A percentile compares a stretch with the other conserved stretches of the same genome.
phyloP scores from a whole-genome alignment of 2,329 filamentous ascomycete genomes.

The Colletotrichum viniferum region DNA sequence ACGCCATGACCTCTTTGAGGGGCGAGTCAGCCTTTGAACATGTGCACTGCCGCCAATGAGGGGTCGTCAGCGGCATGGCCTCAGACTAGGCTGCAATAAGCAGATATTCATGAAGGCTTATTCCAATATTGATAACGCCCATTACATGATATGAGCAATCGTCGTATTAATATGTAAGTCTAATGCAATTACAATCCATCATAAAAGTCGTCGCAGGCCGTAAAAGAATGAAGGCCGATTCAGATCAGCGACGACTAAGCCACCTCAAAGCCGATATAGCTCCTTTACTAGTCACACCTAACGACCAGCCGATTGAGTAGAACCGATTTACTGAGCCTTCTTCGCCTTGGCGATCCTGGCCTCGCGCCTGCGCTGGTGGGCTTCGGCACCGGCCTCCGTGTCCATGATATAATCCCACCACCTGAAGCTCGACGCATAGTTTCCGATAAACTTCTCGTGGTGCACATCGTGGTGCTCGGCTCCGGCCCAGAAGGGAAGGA shows the following conservation, averaged over 20 bases:
- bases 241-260: background rate
- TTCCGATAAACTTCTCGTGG: constrained; percentile 98
- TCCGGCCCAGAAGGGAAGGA: constrained; percentile 97
- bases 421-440: constrained; percentile 96
- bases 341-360: constrained; percentile 72
- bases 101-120: background rate
- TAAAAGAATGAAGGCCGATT: background rate
- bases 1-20: background rate
- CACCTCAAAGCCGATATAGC: background rate
- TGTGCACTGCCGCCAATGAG: background rate
- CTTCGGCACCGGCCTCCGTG: constrained; percentile 90
- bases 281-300: background rate
- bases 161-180: background rate
- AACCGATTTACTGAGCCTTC: constrained; percentile 66
- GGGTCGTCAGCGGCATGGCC: background rate
- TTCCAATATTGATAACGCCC: background rate
- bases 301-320: background rate
- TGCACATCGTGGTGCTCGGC: constrained; percentile 96
- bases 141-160: background rate
- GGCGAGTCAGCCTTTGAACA: background rate
- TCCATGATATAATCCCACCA: constrained; percentile 98
- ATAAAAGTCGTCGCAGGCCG: background rate
- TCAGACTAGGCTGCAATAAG: background rate
- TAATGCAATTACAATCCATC: background rate
- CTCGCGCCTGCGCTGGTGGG: constrained; percentile 82